Base-by-base conservation (phyloP, 2,329 filamentous ascomycete species). In the Decorospora gaudefroyi region DNA sequence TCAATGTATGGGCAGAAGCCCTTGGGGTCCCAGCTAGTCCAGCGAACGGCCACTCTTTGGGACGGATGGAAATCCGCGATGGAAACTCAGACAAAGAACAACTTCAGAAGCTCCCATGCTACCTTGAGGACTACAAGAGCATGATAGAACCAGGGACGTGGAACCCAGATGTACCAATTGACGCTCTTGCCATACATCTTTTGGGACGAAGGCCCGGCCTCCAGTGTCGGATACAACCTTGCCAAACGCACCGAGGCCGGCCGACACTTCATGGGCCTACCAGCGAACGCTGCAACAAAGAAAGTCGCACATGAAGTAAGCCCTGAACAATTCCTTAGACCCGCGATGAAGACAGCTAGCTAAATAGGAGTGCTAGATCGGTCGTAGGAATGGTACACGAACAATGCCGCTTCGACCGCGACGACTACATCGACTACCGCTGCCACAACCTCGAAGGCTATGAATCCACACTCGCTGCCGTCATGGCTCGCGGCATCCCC, bases 381-480 rank as follows among this genome's bases (percentile, higher is more conserved):
- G 38, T 42, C 17, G 17, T 47, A 2, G 44, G 44, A 4, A 47
- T 47, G 44, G 27, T 36, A 5, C 44, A 42, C 17, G 44, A 47
- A 16, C 44, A 47, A 8, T 23, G 18, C 15, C 37, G 33, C 11
- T 9, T 18, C 12, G 29, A 44, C 27, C 23, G 39, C 12, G 29
- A 48, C 25, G 21, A 33, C 5, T 35, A 28, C 22, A 23, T 48
- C 6, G 8, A 39, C 15, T 43, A 32, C 28, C 32, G 40, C 2
- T 44, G 45, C 33, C 10, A 31, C 7, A 43, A 39, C 8, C 11
- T 43, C 8, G 6, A 13, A 23, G 34, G 29, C 13, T 44, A 27
- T 21, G 15, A 33, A 9, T 12, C 23, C 10, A 23, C 29, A 11
- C 35, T 30, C 23, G 17, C 17, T 6, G 9, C 22, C 10, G 39